Evolutionary conservation across 495 filamentous ascomycete species (phyloP), one percentile per base, ranked within the genome.

Genomic region (Neohortaea acidophila): DNA sequence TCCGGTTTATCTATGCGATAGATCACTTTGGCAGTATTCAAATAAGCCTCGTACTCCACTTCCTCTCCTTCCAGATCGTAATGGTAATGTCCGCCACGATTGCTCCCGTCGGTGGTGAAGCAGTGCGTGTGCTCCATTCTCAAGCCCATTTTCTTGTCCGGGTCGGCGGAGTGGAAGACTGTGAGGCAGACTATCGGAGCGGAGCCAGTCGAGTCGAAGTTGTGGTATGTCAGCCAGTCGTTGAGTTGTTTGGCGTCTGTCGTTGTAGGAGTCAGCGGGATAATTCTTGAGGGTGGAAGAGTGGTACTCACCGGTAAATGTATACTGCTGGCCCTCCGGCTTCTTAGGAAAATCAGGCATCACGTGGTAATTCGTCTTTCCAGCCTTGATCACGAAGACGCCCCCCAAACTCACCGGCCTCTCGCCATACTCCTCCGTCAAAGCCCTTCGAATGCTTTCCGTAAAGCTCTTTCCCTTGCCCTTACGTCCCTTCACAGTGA

Each of bases 41-140:
- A 41, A 21, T 47, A 47, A 7, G 31, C 44, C 26, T 47, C 44
- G 31, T 47, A 47, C 27, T 47, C 44, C 2, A 47, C 24, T 2
- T 41, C 32, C 20, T 47, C 44, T 3, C 9, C 22, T 11, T 33
- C 44, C 4, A 42, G 26, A 30, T 47, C 44, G 30, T 37, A 33
- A 30, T 47, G 44, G 24, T 47, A 47, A 34, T 47, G 44, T 6
- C 44, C 44, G 8, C 44, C 44, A 10, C 20, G 29, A 38, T 43
- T 28, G 31, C 31, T 41, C 3, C 43, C 37, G 4, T 47, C 44
- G 25, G 37, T 29, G 20, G 44, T 36, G 28, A 47, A 47, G 19
- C 38, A 41, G 33, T 47, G 44, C 23, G 44, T 47, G 38, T 47
- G 44, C 33, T 47, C 44, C 38, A 47, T 47, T 20, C 44, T 21